Base-by-base conservation (phyloP, 148 eudicot species). In the Talinum fruticosum region DNA sequence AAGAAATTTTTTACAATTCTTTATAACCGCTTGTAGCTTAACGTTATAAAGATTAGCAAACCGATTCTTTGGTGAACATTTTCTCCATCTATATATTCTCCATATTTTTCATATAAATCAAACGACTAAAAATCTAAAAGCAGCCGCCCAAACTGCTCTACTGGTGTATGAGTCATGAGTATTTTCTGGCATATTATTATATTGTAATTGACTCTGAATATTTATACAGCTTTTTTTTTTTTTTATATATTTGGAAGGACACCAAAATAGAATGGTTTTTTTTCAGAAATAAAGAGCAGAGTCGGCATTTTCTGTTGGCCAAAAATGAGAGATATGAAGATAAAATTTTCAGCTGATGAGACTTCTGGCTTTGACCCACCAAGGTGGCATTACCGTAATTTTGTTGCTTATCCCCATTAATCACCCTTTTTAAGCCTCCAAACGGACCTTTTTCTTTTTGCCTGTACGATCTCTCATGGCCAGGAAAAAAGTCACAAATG, bases 401-500 rank as follows among this genome's bases (percentile, higher is more conserved):
- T 28, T 26, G 13, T 62, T 26, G 66, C 66, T 62, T 62, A 28
- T 54, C 66, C 33, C 16, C 15, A 24, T 26, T 24, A 59, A 62
- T 62, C 66, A 28, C 30, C 75, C 61, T 80, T 80, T 62, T 75
- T 51, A 57, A 69, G 61, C 53, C 70, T 80, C 33, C 51, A 65
- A 69, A 80, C 83, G 75, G 75, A 41, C 83, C 79, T 29, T 37
- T 51, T 66, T 51, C 51, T 33, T 71, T 28, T 67, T 24, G 15
- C 54, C 10, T 49, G 54, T n/a, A 24, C 6, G 30, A 8, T 61
- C 61, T 54, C 54, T 54, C 61, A 18, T 54, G 24, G n/a, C n/a
- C n/a, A n/a, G n/a, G n/a, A n/a, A n/a, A n/a, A n/a, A n/a, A n/a
- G n/a, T n/a, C n/a, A n/a, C n/a, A n/a, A n/a, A n/a, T n/a, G n/a